Evolutionary conservation across 805 yeast species (phyloP), one percentile per base, ranked within the genome.

Genomic region (Saccharomycopsis sp.): DNA sequence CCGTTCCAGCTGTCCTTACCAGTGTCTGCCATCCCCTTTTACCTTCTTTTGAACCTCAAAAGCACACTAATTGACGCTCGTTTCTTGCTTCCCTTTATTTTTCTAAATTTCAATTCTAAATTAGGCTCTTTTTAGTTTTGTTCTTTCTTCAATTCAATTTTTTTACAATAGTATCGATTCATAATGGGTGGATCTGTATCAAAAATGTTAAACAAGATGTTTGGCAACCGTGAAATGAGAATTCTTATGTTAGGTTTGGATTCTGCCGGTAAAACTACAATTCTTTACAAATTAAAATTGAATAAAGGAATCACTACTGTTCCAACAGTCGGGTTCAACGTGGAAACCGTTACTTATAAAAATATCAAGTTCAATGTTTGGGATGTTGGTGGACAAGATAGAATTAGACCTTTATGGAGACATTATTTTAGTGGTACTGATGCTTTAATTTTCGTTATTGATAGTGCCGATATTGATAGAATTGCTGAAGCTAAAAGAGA

Each of bases 371-470:
- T 84, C 64, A 85, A 86, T 46, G 87, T 84, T 56, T 84, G 94
- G 94, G 94, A 84, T 60, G 92, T 92, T 46, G 96, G 96, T 63
- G 96, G 96, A 57, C 96, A 86, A 65, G 94, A 83, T 54, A 69
- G 94, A 59, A 74, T 87, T 51, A 74, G 96, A 56, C 94, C 94
- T 0, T 67, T 88, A 44, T 88, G 97, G 96, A 76, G 96, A 60
- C 96, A 88, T 57, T 88, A 88, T 62, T 86, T 82, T 61, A 83
- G 94, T 10, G 95, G 95, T 29, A 85, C 96, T 3, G 82, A 86
- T 56, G 95, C 95, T 8, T 69, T 88, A 44, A 85, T 88, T 41
- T 88, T 84, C 59, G 96, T 88, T 41, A 80, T 88, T 45, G 97
- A 88, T 61, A 72, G 86, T 4, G 74, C 82, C 5, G 95, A 87